These are phyloP conservation scores for Tetrahymena thermophila DNA, from an alignment of 73 alveolate species.

Conservation along the genomic window DNA sequence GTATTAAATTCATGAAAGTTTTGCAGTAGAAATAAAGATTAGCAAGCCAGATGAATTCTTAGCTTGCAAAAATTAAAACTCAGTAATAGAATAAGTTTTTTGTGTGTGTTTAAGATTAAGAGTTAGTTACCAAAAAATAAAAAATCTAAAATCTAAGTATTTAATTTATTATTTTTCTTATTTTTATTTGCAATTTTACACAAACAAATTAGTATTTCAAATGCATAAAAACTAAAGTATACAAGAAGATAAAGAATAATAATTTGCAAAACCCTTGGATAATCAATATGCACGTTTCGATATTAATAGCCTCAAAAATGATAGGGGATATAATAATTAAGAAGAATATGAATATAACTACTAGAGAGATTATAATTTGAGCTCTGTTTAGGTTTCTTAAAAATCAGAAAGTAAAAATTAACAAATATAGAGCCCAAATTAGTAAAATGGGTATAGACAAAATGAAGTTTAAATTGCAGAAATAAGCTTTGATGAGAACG, in stretches of 20 bases:
- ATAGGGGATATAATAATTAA: background rate
- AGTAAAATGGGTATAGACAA: background rate
- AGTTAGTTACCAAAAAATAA: background rate
- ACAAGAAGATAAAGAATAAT: background rate
- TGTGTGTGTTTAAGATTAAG: background rate
- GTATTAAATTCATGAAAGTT: background rate
- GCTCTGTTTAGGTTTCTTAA: background rate
- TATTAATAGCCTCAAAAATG: background rate
- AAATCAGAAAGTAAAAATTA: background rate
- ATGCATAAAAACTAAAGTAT: background rate
- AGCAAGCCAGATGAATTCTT: background rate
- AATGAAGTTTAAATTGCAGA: background rate
- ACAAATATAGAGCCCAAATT: background rate
- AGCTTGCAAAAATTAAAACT: background rate
- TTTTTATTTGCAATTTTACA: background rate
- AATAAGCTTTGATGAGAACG: background rate
- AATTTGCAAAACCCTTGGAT: background rate
- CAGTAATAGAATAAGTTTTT: background rate
- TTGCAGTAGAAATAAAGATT: background rate
- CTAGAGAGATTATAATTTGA: background rate
- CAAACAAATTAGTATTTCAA: background rate
- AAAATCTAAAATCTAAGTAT: background rate
- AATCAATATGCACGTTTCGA: background rate
- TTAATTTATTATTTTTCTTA: background rate
- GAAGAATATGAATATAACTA: background rate